Evolutionary conservation across 1,284 basidiomycete species (phyloP).

Genomic region (Ceraceosorus guamensis): DNA sequence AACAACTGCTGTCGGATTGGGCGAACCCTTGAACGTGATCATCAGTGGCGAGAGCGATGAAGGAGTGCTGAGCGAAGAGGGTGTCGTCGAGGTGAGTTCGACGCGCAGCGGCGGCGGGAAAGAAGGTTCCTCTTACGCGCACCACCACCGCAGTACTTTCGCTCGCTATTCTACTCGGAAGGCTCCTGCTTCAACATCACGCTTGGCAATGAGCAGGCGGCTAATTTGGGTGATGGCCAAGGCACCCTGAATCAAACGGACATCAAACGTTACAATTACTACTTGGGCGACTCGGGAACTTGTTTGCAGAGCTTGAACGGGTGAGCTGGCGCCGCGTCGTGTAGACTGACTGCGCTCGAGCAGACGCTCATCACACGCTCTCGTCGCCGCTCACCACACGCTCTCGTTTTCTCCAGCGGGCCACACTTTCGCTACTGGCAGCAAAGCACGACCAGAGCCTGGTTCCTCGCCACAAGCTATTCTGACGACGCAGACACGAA

Average conservation of each 20-base stretch:
- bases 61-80: slow-evolving; percentile 23
- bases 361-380: neutral
- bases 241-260: slow-evolving; percentile 33
- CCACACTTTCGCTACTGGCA: slow-evolving; percentile 40
- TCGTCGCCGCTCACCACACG: neutral
- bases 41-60: slow-evolving; percentile 30
- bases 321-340: slow-evolving; percentile 25
- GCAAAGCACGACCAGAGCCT: slow-evolving; percentile 35
- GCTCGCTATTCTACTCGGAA: slow-evolving; percentile 28
- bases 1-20: slow-evolving; percentile 7
- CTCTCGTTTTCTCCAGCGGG: neutral
- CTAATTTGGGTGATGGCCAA: slow-evolving; percentile 45
- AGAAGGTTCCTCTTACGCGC: no score
- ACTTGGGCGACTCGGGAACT: slow-evolving; percentile 27
- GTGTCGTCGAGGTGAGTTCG: no score
- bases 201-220: slow-evolving; percentile 33
- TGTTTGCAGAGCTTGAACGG: slow-evolving; percentile 37
- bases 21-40: slow-evolving; percentile 44
- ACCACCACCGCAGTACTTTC: slow-evolving; percentile 27
- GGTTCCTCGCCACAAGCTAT: slow-evolving; percentile 40
- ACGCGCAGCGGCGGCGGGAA: no score
- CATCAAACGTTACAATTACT: slow-evolving; percentile 33
- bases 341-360: neutral
- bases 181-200: slow-evolving; percentile 38
- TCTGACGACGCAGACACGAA: slow-evolving; percentile 22